Base-by-base conservation (phyloP, 2,329 filamentous ascomycete species). In the Fusarium abutilonis region DNA sequence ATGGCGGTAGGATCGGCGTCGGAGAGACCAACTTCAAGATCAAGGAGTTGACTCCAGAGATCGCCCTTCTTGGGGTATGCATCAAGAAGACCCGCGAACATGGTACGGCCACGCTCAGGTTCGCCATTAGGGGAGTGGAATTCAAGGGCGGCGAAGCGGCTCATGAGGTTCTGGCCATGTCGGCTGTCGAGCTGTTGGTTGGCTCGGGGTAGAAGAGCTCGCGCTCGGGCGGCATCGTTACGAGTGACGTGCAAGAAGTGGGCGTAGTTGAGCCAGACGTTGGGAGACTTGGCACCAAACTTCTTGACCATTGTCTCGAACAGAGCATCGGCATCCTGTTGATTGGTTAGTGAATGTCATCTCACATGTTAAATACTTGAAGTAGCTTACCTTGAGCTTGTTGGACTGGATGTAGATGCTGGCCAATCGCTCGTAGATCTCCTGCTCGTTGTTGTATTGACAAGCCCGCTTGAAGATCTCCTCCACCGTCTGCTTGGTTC, bases 341-440 rank as follows among this genome's bases (percentile, higher is more conserved):
- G 42, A n/a, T 14, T 32, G 61, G 69, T 78, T 70, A 78, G 73
- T 46, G 9, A 46, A 13, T 47, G 44, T 34, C 45, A 13, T 15
- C 29, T 44, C 42, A 23, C 17, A 14, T 35, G 3, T 32, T 9
- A 10, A 9, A 31, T 35, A 34, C n/a, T 34, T 34, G 38, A 28
- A 17, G 9, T 32, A 39, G 69, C 88, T 82, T 87, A 93, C 92
- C 76, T 89, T 86, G 70, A 88, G 83, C 80, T 96, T 97, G 70
- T 89, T 88, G 26, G 93, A 93, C 73, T 95, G 91, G 68, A 98
- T 96, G 79, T 96, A 97, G 74, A 97, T 97, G 77, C 91, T 97
- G 56, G 91, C 90, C 72, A 98, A 83, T 63, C 92, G 88, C 77
- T 96, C 90, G 75, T 96, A 89, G 63, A 98, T 89, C 72, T 96